These are phyloP conservation scores for Cardiospermum halicacabum DNA, from an alignment of 345 rosid genomes.

Conservation along the genomic window DNA sequence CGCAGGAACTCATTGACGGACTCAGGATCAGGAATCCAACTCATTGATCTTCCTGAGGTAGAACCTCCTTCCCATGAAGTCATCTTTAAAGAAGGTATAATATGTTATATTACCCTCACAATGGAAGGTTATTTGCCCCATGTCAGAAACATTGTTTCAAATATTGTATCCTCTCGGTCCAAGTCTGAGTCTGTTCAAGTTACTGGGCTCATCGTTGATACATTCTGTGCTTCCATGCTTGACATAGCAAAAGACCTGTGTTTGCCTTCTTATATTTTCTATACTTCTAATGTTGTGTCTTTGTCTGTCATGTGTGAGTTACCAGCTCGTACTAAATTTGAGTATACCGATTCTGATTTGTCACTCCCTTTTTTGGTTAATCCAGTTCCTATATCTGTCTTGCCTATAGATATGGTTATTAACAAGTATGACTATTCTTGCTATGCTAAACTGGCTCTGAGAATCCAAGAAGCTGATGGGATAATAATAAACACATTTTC, in stretches of 20 bases:
- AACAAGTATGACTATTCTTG: conserved; percentile 29
- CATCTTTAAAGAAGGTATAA: conserved; percentile 9
- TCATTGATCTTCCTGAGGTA: conserved; percentile 27
- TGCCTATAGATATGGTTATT: conserved; percentile 32
- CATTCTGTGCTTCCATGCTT: conserved; percentile 40
- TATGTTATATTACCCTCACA: background rate
- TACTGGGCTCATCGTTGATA: conserved; percentile 41
- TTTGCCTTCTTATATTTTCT: conserved; percentile 45
- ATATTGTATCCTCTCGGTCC: conserved; percentile 4
- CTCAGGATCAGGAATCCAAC: conserved; percentile 23
- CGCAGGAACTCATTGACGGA: background rate
- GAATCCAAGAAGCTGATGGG: conserved; percentile 32
- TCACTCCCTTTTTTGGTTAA: conserved; percentile 25
- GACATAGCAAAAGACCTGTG: conserved; percentile 31
- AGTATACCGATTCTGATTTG: conserved; percentile 21
- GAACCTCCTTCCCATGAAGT: conserved; percentile 23
- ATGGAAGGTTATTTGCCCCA: conserved; percentile 16
- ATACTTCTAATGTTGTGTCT: conserved; percentile 29
- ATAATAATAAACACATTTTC: conserved; percentile 38
- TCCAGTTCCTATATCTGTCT: conserved; percentile 32
- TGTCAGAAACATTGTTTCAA: conserved; percentile 8
- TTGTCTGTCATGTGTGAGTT: conserved; percentile 33
- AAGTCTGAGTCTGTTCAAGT: conserved; percentile 23
- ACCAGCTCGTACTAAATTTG: conserved; percentile 4
- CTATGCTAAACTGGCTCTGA: conserved; percentile 30